Evolutionary conservation across 768 basidiomycete genomes (phyloP).

Genomic region (Myochromella boudieri): DNA sequence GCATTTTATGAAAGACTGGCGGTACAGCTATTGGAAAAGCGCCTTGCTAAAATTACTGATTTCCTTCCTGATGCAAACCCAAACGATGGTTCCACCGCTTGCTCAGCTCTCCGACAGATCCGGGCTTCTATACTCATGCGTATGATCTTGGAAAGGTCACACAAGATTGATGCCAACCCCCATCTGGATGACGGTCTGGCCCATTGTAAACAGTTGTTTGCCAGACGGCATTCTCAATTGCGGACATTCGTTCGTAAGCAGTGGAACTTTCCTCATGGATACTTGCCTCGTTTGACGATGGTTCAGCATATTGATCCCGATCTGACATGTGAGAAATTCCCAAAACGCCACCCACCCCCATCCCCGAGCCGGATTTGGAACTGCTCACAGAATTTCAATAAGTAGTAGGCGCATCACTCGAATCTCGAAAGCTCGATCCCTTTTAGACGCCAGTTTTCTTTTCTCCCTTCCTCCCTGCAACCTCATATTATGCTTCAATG

Average conservation of each 20-base stretch:
- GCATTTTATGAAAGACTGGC: too few species aligned
- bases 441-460: conserved; percentile 14
- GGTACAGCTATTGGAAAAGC: neutral
- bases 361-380: conserved; percentile 24
- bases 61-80: conserved; percentile 8
- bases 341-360: conserved; percentile 25
- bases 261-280: conserved; percentile 23
- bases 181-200: conserved; percentile 15
- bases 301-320: conserved; percentile 25
- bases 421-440: conserved; percentile 18
- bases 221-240: conserved; percentile 25
- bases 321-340: conserved; percentile 21
- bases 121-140: conserved; percentile 15
- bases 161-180: conserved; percentile 16
- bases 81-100: conserved; percentile 5
- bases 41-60: conserved; percentile 2
- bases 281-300: conserved; percentile 18
- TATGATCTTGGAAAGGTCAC: conserved; percentile 6
- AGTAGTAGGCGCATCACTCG: conserved; percentile 24
- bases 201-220: conserved; percentile 19
- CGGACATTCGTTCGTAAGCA: conserved; percentile 20
- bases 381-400: conserved; percentile 14
- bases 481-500: conserved; percentile 32
- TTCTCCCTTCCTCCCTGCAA: conserved; percentile 18
- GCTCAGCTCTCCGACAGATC: conserved; percentile 21